phyloP scores from a whole-genome alignment of 2,329 filamentous ascomycete species.

The Pseudohalonectria lignicola region DNA sequence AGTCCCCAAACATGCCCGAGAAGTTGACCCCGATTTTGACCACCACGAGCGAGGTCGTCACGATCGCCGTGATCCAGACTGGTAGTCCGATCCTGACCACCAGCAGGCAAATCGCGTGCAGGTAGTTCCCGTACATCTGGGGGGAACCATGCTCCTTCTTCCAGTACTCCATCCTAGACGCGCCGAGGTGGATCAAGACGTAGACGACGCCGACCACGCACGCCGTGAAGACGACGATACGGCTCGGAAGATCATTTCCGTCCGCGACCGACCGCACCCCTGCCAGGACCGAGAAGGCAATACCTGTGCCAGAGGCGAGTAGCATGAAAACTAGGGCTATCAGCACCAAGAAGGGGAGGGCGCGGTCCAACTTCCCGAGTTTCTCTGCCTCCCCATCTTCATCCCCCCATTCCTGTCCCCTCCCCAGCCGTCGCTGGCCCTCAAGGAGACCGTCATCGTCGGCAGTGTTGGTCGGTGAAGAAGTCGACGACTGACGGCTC shows the following conservation, averaged over 20 bases:
- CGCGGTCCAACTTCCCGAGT: no score
- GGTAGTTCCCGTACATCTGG: slow-evolving; percentile 16
- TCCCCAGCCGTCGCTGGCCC: background rate
- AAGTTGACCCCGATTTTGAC: slow-evolving; percentile 7
- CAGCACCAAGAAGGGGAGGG: slow-evolving; percentile 14
- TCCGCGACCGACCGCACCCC: slow-evolving; percentile 12
- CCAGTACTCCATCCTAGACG: slow-evolving; percentile 11
- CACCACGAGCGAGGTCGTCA: slow-evolving; percentile 17
- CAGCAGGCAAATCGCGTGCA: slow-evolving; percentile 18
- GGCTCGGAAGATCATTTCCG: slow-evolving; percentile 13
- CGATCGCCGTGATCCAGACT: slow-evolving; percentile 17
- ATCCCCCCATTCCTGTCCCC: background rate
- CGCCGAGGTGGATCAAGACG: slow-evolving; percentile 16
- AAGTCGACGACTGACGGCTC: background rate
- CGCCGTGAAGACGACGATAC: slow-evolving; percentile 19
- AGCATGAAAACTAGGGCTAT: slow-evolving; percentile 16
- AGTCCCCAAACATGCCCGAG: slow-evolving; percentile 9
- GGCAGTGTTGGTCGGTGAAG: background rate
- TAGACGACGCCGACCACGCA: slow-evolving; percentile 15
- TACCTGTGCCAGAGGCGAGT: slow-evolving; percentile 15
- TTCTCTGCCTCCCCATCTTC: background rate
- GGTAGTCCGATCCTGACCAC: slow-evolving; percentile 16
- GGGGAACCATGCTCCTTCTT: slow-evolving; percentile 12
- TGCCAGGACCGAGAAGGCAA: slow-evolving; percentile 15
- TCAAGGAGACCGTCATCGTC: slow-evolving; percentile 1